A percentile compares a stretch with the other conserved stretches of the same genome.
Evolutionary conservation across 139 green algal genomes (phyloP).

Genomic region (Deuterostichococcus epilithicus): DNA sequence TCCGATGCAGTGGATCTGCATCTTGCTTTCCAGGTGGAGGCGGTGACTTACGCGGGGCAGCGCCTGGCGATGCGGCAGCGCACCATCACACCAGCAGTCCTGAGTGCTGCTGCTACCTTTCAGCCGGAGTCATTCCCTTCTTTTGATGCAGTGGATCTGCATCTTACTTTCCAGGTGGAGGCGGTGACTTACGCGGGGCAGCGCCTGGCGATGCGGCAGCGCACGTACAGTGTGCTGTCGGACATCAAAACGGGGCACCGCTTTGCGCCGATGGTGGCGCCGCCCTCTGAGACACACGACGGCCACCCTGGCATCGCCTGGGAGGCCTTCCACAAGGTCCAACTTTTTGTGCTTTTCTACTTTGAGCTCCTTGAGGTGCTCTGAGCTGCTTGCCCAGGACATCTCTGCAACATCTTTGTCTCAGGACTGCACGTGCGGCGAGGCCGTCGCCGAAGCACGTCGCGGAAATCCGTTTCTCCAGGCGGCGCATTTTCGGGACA

Average conservation of each 20-base stretch:
- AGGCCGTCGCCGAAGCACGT: too few relatives aligned
- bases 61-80: background rate
- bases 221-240: slow-evolving; percentile 28
- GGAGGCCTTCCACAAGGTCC: background rate
- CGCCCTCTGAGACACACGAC: slow-evolving; percentile 9
- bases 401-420: too few relatives aligned
- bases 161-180: slow-evolving; percentile 13
- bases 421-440: too few relatives aligned
- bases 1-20: background rate
- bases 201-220: slow-evolving; percentile 30
- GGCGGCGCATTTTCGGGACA: too few relatives aligned
- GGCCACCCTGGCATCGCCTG: background rate
- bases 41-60: background rate
- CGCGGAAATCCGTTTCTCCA: too few relatives aligned
- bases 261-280: slow-evolving; percentile 39
- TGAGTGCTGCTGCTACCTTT: too few relatives aligned
- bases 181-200: slow-evolving; percentile 17
- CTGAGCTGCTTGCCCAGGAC: too few relatives aligned
- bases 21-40: background rate
- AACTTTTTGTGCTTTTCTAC: too few relatives aligned
- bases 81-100: background rate
- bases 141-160: too few relatives aligned
- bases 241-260: slow-evolving; percentile 32
- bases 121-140: too few relatives aligned
- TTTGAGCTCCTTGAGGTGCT: too few relatives aligned